phyloP scores from a whole-genome alignment of 2,329 filamentous ascomycete species.

The Curvularia sp. region DNA sequence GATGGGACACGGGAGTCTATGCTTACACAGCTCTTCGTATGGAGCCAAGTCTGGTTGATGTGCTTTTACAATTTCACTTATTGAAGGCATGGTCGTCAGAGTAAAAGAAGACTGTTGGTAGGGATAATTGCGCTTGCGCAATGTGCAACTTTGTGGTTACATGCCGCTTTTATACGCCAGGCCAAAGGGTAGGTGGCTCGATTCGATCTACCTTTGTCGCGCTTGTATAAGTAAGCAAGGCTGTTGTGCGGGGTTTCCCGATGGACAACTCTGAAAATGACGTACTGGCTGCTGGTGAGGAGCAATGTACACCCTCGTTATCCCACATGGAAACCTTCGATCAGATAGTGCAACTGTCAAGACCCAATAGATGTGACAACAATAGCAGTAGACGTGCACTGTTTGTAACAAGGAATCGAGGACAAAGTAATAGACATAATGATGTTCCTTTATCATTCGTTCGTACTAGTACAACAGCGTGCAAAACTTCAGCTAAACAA shows the following conservation, averaged over 20 bases:
- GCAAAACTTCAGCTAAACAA: constrained; percentile 9
- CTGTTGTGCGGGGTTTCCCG: constrained; percentile 26
- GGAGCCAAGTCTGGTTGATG: constrained; percentile 36
- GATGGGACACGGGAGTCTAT: too few relatives aligned
- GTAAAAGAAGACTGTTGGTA: background rate
- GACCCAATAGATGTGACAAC: background rate
- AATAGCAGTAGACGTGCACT: background rate
- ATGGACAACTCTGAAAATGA: constrained; percentile 31
- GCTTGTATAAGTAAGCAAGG: constrained; percentile 6
- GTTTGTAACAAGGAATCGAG: background rate
- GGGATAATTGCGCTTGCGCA: background rate
- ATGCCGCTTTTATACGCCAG: background rate
- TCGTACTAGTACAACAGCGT: constrained; percentile 18
- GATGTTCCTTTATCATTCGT: background rate
- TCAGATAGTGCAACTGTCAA: background rate
- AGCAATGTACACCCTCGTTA: background rate
- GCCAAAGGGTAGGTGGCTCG: constrained; percentile 2
- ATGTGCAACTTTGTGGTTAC: background rate
- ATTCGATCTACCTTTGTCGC: constrained; percentile 14
- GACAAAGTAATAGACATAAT: background rate
- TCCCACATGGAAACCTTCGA: background rate
- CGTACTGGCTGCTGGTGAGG: constrained; percentile 20
- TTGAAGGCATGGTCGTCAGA: constrained; percentile 36
- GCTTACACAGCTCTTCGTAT: constrained; percentile 47
- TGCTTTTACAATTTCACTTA: constrained; percentile 36